Percentiles rank a stretch among this genome's conserved stretches.
Evolutionary conservation across 176 grass and related monocot species (phyloP).

Genomic region (Neostapfia colusana): DNA sequence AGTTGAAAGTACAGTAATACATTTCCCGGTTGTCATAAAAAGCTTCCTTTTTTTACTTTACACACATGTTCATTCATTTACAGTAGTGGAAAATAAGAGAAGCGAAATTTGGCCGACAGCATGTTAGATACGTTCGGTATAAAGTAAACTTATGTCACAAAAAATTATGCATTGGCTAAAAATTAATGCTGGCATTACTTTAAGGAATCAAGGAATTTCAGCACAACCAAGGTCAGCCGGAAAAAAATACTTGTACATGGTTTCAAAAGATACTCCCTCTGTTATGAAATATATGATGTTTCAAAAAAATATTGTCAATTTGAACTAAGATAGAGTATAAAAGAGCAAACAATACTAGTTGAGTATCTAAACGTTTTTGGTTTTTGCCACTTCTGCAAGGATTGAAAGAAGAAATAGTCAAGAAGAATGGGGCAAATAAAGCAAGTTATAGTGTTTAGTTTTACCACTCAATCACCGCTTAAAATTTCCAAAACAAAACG

Average conservation of each 20-base stretch:
- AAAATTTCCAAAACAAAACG: conserved; percentile 32
- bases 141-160: background rate
- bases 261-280: no score
- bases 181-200: background rate
- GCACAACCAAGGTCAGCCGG: no score
- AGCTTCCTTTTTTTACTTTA: conserved; percentile 32
- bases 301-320: no score
- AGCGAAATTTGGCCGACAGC: background rate
- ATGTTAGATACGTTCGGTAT: background rate
- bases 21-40: conserved; percentile 38
- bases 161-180: background rate
- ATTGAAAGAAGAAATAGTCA: background rate
- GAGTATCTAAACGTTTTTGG: no score
- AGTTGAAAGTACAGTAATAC: conserved; percentile 43
- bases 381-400: background rate
- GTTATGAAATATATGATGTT: no score
- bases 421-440: no score
- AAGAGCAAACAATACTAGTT: no score
- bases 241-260: no score
- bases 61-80: conserved; percentile 26
- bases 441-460: conserved; percentile 24
- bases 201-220: no score
- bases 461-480: conserved; percentile 5
- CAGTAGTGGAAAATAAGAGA: background rate
- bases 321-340: no score